Percentiles rank a stretch among this genome's conserved stretches.
Evolutionary conservation across 352 stramenopile species (phyloP).

Genomic region (Pythium brassicae): DNA sequence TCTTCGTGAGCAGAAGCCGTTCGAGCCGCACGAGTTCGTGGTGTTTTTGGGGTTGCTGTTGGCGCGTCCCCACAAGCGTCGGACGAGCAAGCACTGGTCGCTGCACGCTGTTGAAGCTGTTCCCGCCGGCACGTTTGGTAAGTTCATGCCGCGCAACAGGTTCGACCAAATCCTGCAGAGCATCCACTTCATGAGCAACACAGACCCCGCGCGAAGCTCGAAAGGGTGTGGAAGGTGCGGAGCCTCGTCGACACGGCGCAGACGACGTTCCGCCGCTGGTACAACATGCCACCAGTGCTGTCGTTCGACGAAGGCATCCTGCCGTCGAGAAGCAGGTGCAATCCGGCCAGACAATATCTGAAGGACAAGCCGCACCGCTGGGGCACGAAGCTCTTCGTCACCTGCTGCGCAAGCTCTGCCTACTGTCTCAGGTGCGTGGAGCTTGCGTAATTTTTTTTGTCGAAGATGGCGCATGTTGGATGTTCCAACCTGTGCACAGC

Average conservation of each 20-base stretch:
- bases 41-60: too few species aligned
- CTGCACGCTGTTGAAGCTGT: slow-evolving; percentile 3
- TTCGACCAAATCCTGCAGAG: not conserved
- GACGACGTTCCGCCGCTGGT: not conserved
- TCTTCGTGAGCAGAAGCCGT: too few species aligned
- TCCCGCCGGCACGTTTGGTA: slow-evolving; percentile 2
- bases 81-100: not conserved
- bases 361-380: not conserved
- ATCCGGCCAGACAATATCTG: not conserved
- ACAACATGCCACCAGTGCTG: not conserved
- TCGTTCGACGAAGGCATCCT: not conserved
- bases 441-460: not conserved
- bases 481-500: not conserved
- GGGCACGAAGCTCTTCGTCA: not conserved
- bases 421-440: not conserved
- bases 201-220: not conserved
- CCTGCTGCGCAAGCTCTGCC: not conserved
- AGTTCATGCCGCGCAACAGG: too few species aligned
- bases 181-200: not conserved
- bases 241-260: not conserved
- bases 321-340: not conserved
- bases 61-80: not conserved
- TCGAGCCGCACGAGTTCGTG: too few species aligned
- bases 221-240: not conserved
- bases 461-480: not conserved